A percentile compares a stretch with the other conserved stretches of the same genome.
These are phyloP conservation scores for Sporisorium exsertum DNA, from an alignment of 1,284 basidiomycete genomes.

Conservation along the genomic window DNA sequence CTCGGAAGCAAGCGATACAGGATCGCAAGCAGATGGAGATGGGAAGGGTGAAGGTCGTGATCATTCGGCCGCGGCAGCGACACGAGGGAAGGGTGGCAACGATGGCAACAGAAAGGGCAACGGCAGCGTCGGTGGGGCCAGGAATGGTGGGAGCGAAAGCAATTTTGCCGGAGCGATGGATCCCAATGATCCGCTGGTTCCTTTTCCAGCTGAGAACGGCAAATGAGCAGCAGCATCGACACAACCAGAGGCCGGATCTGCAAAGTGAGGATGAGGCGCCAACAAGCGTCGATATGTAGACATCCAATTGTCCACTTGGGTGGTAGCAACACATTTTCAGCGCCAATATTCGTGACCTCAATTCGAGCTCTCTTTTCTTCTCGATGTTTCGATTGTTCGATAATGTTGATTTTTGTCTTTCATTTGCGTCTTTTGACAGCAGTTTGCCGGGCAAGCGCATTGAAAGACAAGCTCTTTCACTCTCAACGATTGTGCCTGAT, in stretches of 20 bases:
- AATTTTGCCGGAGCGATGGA: conserved; percentile 2
- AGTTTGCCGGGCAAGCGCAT: neutral
- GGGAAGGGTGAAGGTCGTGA: neutral
- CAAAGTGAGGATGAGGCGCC: neutral
- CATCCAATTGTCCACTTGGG: too few species aligned
- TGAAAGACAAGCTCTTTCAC: neutral
- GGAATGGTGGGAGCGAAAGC: neutral
- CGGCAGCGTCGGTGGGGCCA: neutral
- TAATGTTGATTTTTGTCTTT: too few species aligned
- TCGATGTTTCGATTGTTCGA: neutral
- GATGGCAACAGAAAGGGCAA: neutral
- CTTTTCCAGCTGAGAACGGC: neutral
- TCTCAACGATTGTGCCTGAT: neutral
- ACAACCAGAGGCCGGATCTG: neutral
- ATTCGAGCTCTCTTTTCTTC: neutral
- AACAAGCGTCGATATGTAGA: neutral
- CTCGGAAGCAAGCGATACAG: neutral
- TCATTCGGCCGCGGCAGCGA: too few species aligned
- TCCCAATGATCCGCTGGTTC: conserved; percentile 27
- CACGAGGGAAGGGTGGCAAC: neutral
- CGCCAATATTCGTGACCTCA: neutral
- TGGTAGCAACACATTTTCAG: neutral
- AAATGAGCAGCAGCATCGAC: neutral
- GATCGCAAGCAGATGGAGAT: neutral
- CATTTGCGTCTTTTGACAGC: too few species aligned